These are phyloP conservation scores for Lasiosphaeris hirsuta DNA, from an alignment of 495 filamentous ascomycete species.

Conservation along the genomic window DNA sequence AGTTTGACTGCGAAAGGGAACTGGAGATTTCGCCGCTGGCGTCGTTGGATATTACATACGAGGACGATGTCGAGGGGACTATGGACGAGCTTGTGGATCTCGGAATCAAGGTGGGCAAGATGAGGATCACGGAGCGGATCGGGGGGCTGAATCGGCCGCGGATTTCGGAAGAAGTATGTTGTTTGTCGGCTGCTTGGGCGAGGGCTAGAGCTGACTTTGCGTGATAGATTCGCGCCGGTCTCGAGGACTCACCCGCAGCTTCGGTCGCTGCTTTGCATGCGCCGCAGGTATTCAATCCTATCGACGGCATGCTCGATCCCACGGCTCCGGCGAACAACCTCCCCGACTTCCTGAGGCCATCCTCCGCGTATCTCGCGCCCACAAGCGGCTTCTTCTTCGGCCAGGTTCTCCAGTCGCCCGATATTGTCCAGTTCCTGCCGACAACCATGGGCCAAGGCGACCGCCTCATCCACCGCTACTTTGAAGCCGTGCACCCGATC, in stretches of 20 bases:
- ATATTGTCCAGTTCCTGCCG: constrained; percentile 56
- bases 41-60: constrained; percentile 59
- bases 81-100: constrained; percentile 64
- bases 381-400: constrained; percentile 69
- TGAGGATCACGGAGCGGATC: constrained; percentile 70
- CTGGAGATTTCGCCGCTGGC: constrained; percentile 55
- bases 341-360: constrained; percentile 49
- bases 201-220: not conserved
- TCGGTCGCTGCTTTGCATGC: too few species aligned
- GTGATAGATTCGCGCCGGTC: constrained; percentile 28
- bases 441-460: constrained; percentile 43
- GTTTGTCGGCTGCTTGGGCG: not conserved
- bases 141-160: constrained; percentile 57
- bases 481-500: constrained; percentile 61
- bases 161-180: constrained; percentile 62
- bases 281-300: too few species aligned
- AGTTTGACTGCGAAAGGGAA: constrained; percentile 46
- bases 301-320: not conserved
- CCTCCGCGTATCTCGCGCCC: constrained; percentile 53
- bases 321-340: constrained; percentile 7
- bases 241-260: constrained; percentile 6
- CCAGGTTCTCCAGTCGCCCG: constrained; percentile 41
- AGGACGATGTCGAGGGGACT: constrained; percentile 51
- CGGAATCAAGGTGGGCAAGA: constrained; percentile 64
- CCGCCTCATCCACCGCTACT: constrained; percentile 61